phyloP scores from a whole-genome alignment of 805 yeast genomes.

The Priceomyces castillae region DNA sequence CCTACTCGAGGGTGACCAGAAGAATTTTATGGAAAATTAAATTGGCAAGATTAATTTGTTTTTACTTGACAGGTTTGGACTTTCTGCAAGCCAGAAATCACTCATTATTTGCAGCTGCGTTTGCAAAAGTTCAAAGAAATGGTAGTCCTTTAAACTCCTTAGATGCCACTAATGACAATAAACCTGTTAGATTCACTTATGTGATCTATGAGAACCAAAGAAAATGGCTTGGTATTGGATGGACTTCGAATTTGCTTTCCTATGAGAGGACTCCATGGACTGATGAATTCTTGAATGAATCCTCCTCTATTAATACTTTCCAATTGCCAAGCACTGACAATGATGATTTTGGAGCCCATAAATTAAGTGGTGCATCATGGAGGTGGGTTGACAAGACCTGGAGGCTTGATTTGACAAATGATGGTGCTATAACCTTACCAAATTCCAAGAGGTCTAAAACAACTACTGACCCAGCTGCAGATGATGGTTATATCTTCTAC shows the following conservation, averaged over 20 bases:
- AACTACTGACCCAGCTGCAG: constrained; percentile 67
- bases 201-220: constrained; percentile 93
- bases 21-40: constrained; percentile 82
- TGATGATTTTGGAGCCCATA: constrained; percentile 24
- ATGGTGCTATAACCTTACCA: constrained; percentile 74
- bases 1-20: constrained; percentile 80
- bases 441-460: constrained; percentile 54
- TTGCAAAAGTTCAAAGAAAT: constrained; percentile 48
- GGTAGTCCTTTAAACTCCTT: constrained; percentile 21
- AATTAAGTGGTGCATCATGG: constrained; percentile 76
- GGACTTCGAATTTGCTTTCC: constrained; percentile 89
- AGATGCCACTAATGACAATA: constrained; percentile 17
- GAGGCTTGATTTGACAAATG: constrained; percentile 86
- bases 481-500: constrained; percentile 84
- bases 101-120: constrained; percentile 53
- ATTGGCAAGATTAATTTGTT: constrained; percentile 64
- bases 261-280: constrained; percentile 98
- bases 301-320: constrained; percentile 72
- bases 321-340: constrained; percentile 71
- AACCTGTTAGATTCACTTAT: constrained; percentile 79
- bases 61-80: constrained; percentile 85
- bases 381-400: constrained; percentile 93
- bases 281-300: constrained; percentile 88
- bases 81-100: constrained; percentile 47
- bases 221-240: constrained; percentile 96